Conservation (phyloP, 805 yeast genomes). For the Starmerella stellata region DNA sequence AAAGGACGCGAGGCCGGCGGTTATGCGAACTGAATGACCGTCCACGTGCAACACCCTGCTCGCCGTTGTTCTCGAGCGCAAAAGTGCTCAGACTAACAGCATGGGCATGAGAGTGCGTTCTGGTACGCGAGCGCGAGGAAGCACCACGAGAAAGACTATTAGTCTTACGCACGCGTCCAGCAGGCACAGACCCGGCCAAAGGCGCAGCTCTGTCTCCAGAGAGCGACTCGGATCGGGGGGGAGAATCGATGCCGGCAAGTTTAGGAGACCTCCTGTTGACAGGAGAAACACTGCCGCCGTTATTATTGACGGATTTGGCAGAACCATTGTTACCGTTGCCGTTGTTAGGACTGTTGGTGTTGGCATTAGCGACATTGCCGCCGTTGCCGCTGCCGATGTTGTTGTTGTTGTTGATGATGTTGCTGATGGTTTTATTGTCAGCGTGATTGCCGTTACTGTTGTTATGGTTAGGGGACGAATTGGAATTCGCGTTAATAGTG, state of each 20-base stretch:
- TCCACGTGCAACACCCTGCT: not conserved
- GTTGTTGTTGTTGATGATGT: not conserved
- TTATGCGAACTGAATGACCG: not conserved
- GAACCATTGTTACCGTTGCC: not conserved
- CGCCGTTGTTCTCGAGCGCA: not conserved
- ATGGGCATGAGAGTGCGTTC: slow-evolving; percentile 65
- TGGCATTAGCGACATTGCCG: not conserved
- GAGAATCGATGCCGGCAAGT: no score
- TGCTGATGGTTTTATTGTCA: slow-evolving; percentile 4
- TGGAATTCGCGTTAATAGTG: not conserved
- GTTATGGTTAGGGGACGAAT: not conserved
- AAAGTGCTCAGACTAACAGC: not conserved
- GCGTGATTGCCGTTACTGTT: slow-evolving; percentile 1
- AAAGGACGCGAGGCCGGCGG: not conserved
- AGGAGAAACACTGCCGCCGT: no score
- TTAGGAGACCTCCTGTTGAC: no score
- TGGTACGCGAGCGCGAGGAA: slow-evolving; percentile 7
- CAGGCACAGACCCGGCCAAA: slow-evolving; percentile 6
- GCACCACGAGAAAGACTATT: slow-evolving; percentile 14
- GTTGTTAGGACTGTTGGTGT: no score
- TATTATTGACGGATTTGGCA: not conserved
- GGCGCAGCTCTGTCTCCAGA: slow-evolving; percentile 2
- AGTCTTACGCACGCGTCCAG: slow-evolving; percentile 10
- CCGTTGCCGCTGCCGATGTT: not conserved
- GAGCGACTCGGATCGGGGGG: not conserved